Base-by-base conservation (phyloP, 164 flowering plant genomes). In the Nelumbo lutea region DNA sequence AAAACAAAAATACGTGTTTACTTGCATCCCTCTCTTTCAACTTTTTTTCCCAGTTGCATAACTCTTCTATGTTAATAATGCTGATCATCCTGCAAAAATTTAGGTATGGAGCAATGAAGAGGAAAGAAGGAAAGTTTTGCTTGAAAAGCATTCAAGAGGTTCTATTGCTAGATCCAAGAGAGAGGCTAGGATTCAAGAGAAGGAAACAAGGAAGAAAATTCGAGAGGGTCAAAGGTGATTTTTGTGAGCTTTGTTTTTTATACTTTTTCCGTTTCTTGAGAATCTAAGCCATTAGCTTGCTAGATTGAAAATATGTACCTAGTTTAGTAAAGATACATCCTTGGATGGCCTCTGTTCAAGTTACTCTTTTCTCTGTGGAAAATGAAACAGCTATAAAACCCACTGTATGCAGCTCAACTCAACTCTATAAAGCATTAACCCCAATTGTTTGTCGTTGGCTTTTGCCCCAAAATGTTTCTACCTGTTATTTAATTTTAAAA, bases 41-140 rank as follows among this genome's bases (percentile, higher is more conserved):
- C 41, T 14, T 15, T 4, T 59, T 40, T 45, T 45, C 15, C 47
- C 6, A 10, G n/a, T 1, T 38, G 4, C 6, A 40, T 60, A 48
- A 40, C 40, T 61, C 42, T 65, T 3, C 44, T 44, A 9, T 59
- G 45, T 1, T 46, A 57, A 39, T 27, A 51, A 43, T 57, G 45
- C 78, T 81, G 59, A 70, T 56, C 61, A 9, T 1, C 15, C 27
- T 60, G 63, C 9, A 65, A 50, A 67, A 75, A 14, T 61, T 11
- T 72, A 90, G 94, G 83, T 74, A 74, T 92, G 98, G 96, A 84
- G 78, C 61, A 83, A 92, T 83, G 98, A 90, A 79, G 84, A 76
- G 53, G 79, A 80, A 51, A 82, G 98, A 74, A 79, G 62, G 51
- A 81, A 75, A 65, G 80, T 81, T 43, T 59, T 92, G 79, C 78